Percentiles rank a stretch among this genome's conserved stretches.
phyloP scores from a whole-genome alignment of 164 flowering plant species.

The Protea cynaroides region DNA sequence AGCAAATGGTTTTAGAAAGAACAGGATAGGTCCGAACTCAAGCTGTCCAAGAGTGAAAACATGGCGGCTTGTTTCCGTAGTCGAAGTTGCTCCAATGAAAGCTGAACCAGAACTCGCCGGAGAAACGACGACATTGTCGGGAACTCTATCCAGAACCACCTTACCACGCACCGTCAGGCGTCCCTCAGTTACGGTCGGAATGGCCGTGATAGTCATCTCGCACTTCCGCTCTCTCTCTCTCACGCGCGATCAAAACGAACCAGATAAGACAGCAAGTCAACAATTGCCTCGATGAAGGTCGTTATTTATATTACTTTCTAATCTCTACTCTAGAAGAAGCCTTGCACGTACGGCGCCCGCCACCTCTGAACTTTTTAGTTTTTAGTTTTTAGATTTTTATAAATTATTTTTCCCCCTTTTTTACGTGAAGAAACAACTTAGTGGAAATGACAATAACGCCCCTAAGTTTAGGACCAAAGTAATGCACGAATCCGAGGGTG shows the following conservation, averaged over 20 bases:
- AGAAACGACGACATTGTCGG: slow-evolving; percentile 35
- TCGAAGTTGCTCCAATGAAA: slow-evolving; percentile 42
- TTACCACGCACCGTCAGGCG: slow-evolving; percentile 45
- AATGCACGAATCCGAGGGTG: too few species aligned
- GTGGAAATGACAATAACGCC: too few species aligned
- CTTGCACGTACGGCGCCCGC: too few species aligned
- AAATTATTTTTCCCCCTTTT: too few species aligned
- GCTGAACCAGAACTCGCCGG: slow-evolving; percentile 32
- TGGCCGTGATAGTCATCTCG: slow-evolving; percentile 41
- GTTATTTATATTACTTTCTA: background rate
- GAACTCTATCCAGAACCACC: slow-evolving; percentile 37
- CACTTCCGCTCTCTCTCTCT: background rate
- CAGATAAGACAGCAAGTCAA: background rate
- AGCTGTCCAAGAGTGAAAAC: slow-evolving; percentile 39
- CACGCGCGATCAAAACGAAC: background rate
- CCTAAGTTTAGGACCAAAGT: too few species aligned
- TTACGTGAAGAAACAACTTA: too few species aligned
- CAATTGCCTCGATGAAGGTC: background rate
- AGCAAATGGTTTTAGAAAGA: background rate
- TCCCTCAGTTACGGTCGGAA: slow-evolving; percentile 31
- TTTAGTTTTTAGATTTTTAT: too few species aligned
- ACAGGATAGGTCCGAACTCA: slow-evolving; percentile 22
- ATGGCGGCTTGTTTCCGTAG: slow-evolving; percentile 31
- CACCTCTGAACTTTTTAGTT: too few species aligned
- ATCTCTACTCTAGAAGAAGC: too few species aligned